Percentiles rank a stretch among this genome's conserved stretches.
phyloP scores from a whole-genome alignment of 192 early-diverging fungal species.

The Coemansia sp. region DNA sequence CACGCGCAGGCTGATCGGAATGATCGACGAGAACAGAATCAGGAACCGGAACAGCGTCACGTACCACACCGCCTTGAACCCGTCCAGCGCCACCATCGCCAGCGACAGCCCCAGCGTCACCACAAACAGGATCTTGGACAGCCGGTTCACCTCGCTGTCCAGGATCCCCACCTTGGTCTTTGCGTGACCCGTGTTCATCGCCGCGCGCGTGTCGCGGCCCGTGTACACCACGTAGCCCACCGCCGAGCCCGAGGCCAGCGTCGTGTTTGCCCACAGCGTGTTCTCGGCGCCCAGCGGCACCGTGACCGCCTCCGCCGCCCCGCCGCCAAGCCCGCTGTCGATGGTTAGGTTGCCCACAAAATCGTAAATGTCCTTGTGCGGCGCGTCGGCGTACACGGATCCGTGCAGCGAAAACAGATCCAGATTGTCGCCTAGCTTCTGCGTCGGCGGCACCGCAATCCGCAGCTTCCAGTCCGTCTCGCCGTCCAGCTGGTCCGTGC shows the following conservation, averaged over 20 bases:
- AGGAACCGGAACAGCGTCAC: constrained; percentile 89
- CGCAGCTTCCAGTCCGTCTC: constrained; percentile 98
- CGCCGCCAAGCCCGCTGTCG: constrained; percentile 5
- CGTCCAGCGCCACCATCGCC: constrained; percentile 83
- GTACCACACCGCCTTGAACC: constrained; percentile 87
- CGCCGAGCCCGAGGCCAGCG: constrained; percentile 84
- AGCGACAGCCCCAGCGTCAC: constrained; percentile 80
- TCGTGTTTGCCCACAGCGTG: constrained; percentile 93
- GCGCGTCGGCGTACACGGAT: constrained; percentile 81
- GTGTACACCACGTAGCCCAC: constrained; percentile 88
- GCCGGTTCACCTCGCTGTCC: constrained; percentile 84
- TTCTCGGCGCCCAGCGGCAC: constrained; percentile 83
- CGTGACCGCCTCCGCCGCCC: constrained; percentile 3
- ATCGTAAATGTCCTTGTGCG: constrained; percentile 90
- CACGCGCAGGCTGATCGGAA: constrained; percentile 91
- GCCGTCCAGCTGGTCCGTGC: constrained; percentile 95
- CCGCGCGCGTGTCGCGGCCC: constrained; percentile 87
- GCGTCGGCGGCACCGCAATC: constrained; percentile 76
- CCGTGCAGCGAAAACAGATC: constrained; percentile 62
- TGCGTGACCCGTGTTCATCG: constrained; percentile 93
- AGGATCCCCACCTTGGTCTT: constrained; percentile 87
- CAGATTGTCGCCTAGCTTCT: constrained; percentile 62
- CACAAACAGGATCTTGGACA: constrained; percentile 88
- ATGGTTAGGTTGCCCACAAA: constrained; percentile 75
- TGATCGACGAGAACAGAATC: constrained; percentile 93